These are phyloP conservation scores for Trypanosomatidae sp. DNA, from an alignment of 208 protist species.

Conservation along the genomic window DNA sequence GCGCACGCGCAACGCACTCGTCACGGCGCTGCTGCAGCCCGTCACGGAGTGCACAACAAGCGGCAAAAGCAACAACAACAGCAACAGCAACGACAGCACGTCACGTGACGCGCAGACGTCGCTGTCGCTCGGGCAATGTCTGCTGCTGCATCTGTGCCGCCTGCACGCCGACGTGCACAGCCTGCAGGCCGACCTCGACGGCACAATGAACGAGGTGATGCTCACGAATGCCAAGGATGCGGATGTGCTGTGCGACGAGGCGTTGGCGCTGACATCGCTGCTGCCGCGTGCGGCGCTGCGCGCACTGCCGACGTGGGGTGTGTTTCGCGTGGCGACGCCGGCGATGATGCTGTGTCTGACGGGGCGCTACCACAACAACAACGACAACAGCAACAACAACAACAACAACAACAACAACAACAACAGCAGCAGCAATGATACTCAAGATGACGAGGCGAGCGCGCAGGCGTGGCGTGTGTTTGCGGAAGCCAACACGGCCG, in stretches of 20 bases:
- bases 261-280: slow-evolving; percentile 28
- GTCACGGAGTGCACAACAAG: slow-evolving; percentile 2
- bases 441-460: not conserved
- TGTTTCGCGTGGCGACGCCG: slow-evolving; percentile 28
- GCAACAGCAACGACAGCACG: not conserved
- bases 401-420: not conserved
- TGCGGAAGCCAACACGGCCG: too few relatives aligned
- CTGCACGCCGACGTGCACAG: slow-evolving; percentile 43
- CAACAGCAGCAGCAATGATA: not conserved
- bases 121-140: slow-evolving; percentile 34
- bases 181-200: slow-evolving; percentile 58
- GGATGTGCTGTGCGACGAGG: slow-evolving; percentile 57
- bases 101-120: not conserved
- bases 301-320: too few relatives aligned
- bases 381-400: not conserved
- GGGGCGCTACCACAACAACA: slow-evolving; percentile 6
- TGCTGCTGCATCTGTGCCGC: slow-evolving; percentile 62
- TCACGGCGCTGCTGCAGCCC: slow-evolving; percentile 9
- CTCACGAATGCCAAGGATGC: slow-evolving; percentile 42
- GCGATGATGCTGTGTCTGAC: slow-evolving; percentile 9
- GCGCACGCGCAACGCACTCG: slow-evolving; percentile 2
- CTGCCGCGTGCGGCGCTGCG: too few relatives aligned
- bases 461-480: not conserved
- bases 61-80: slow-evolving; percentile 8
- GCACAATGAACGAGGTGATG: slow-evolving; percentile 40